Evolutionary conservation across 169 alveolate genomes (phyloP), one percentile per base, ranked within the genome.

Genomic region (Blepharisma undulans): DNA sequence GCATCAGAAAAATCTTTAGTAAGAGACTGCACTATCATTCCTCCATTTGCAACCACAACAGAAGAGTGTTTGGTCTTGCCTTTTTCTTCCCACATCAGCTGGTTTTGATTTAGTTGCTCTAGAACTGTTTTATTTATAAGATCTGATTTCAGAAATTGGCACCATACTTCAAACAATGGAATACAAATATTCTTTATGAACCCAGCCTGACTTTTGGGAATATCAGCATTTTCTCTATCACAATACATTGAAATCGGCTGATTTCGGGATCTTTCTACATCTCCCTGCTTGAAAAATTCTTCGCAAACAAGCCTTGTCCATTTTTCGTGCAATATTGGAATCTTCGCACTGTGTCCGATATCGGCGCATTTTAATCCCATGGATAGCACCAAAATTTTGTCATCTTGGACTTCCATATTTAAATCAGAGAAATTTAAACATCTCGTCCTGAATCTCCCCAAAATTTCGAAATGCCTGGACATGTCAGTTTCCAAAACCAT

Each of bases 221-320:
- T 97, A 87, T 96, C 97, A 85, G 98, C 98, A 81, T 98, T 95
- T n/a, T 94, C 94, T 87, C 99, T 95, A 89, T 99, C 99, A 95
- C 99, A 99, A 66, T 98, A 94, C 88, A 99, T 98, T 7, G 99
- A 97, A 36, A 98, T 94, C n/a, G 99, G 99, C 66, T 98, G 96
- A 36, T 97, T 97, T 88, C 95, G 88, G 30, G 95, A 95, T 80
- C 93, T 96, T 91, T 99, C 99, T 7, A 61, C 14, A 27, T 86
- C 91, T 32, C 98, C 99, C 87, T 98, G 99, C 27, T 93, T 86
- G 95, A 96, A 97, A 91, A 98, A 98, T 96, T 98, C 99, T 89
- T 98, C 98, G 27, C 96, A 95, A 22, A 98, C 97, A 22, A 97
- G 94, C 91, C 93, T 92, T n/a, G 99, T 95, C 99, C 99, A 98